Percentiles rank a stretch among this genome's conserved stretches.
phyloP scores from a whole-genome alignment of 179 eudicot genomes.

The Beta corolliflora region DNA sequence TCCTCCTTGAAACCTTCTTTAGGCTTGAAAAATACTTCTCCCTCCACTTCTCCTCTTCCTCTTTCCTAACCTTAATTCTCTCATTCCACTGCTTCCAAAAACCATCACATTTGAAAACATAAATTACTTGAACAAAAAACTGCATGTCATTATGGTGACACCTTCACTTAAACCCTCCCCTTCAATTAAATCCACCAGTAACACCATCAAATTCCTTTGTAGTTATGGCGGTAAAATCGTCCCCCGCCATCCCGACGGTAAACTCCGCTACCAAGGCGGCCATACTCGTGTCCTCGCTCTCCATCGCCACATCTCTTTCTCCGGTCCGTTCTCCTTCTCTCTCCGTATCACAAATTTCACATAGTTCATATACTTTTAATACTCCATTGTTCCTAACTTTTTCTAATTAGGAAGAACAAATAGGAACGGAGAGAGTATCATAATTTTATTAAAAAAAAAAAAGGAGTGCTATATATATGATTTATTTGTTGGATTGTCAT shows the following conservation, averaged over 20 bases:
- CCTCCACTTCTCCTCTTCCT: background rate
- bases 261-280: constrained; percentile 90
- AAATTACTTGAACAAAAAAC: background rate
- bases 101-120: background rate
- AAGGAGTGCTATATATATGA: background rate
- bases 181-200: constrained; percentile 29
- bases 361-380: background rate
- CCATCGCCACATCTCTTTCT: constrained; percentile 56
- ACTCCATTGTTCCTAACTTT: no score
- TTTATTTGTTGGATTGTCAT: background rate
- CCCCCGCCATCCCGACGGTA: constrained; percentile 84
- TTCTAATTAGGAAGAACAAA: no score
- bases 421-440: no score
- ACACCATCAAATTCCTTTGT: constrained; percentile 46
- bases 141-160: constrained; percentile 15
- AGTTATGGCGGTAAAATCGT: constrained; percentile 77
- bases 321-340: constrained; percentile 45
- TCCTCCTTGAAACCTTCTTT: constrained; percentile 20
- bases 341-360: background rate
- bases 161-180: constrained; percentile 18
- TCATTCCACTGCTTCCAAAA: no score
- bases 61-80: background rate
- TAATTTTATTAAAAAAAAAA: no score
- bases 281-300: constrained; percentile 84
- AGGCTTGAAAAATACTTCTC: constrained; percentile 45